Conservation (phyloP, 2,329 filamentous ascomycete genomes). For the Aspergillus quadrilineatus region DNA sequence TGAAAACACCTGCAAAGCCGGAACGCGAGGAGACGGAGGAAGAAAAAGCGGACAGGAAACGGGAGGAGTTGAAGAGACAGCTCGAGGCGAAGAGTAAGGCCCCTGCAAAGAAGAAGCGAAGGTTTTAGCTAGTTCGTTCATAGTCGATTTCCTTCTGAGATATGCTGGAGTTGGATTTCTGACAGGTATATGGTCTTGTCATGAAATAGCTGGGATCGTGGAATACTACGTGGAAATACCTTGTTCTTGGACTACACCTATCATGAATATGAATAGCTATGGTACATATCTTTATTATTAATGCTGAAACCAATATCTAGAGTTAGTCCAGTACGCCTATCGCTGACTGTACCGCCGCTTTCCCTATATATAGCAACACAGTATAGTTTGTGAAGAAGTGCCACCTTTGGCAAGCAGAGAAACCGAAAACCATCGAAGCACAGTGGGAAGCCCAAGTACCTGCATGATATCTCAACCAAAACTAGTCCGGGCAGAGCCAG, state of each 20-base stretch:
- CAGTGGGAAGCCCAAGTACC: too few species aligned
- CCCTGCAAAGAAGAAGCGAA: conserved; percentile 57
- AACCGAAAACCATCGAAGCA: too few species aligned
- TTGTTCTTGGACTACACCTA: background rate
- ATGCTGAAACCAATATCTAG: too few species aligned
- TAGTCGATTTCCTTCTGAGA: too few species aligned
- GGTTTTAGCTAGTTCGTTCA: conserved; percentile 43
- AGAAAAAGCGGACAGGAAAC: conserved; percentile 55
- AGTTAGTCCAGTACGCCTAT: too few species aligned
- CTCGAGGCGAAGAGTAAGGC: conserved; percentile 53
- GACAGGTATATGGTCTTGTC: background rate
- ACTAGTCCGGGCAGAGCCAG: conserved; percentile 23
- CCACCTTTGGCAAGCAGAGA: background rate
- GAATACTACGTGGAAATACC: background rate
- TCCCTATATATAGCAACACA: too few species aligned
- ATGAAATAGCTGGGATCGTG: background rate
- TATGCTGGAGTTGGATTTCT: too few species aligned
- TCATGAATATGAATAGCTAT: background rate
- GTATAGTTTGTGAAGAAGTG: too few species aligned
- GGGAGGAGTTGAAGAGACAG: conserved; percentile 57
- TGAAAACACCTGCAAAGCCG: conserved; percentile 9
- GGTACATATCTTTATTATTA: too few species aligned
- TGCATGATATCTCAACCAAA: conserved; percentile 11
- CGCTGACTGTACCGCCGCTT: too few species aligned
- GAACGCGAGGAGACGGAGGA: conserved; percentile 42